Evolutionary conservation across 768 basidiomycete genomes (phyloP).

Genomic region (Lactarius trivialis): DNA sequence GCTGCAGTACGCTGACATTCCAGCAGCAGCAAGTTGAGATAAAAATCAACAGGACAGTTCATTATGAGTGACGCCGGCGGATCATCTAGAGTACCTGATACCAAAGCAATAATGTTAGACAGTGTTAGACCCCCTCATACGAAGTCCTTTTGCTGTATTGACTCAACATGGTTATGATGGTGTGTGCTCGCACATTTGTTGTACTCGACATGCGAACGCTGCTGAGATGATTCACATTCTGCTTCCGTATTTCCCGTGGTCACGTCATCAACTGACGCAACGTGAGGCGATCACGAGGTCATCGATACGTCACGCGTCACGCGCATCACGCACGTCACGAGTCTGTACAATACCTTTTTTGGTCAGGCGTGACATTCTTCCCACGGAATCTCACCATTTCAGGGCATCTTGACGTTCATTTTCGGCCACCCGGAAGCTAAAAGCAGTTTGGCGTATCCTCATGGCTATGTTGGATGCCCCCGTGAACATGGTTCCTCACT

Average conservation of each 20-base stretch:
- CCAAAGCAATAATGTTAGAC: not conserved
- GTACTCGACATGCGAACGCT: not conserved
- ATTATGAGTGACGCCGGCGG: not conserved
- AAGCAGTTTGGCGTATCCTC: not conserved
- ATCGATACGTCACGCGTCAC: too few species aligned
- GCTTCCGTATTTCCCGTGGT: too few species aligned
- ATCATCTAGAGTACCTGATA: not conserved
- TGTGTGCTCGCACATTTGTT: too few species aligned
- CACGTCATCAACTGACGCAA: too few species aligned
- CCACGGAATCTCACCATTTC: too few species aligned
- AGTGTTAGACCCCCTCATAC: not conserved
- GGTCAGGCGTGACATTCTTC: too few species aligned
- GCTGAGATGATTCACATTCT: too few species aligned
- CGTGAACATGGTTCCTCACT: not conserved
- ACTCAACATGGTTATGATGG: not conserved
- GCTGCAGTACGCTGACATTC: not conserved
- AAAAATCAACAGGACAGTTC: conserved; percentile 9
- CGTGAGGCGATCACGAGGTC: too few species aligned
- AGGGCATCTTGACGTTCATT: not conserved
- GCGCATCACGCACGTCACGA: too few species aligned
- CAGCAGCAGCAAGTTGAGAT: conserved; percentile 9
- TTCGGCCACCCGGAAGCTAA: not conserved
- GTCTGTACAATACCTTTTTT: too few species aligned
- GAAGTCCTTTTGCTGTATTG: not conserved
- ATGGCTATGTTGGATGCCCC: not conserved